These are phyloP conservation scores for Boletus pseudopeckii DNA, from an alignment of 768 basidiomycete species.

Conservation along the genomic window DNA sequence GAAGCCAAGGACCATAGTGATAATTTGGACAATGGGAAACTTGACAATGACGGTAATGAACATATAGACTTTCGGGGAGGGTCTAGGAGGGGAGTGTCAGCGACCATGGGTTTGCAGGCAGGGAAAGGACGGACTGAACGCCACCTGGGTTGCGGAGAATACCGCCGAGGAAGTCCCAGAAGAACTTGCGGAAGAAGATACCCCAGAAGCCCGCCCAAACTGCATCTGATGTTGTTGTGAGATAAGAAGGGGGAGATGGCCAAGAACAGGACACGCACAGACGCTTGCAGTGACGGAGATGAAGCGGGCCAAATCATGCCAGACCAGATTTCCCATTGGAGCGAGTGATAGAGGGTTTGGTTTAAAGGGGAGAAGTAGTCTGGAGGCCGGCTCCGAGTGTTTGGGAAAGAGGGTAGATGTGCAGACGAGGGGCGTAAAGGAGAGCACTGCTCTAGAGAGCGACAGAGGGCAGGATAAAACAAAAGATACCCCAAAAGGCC, in stretches of 20 bases:
- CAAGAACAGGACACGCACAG: conserved; percentile 50
- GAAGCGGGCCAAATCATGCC: conserved; percentile 74
- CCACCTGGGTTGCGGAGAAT: conserved; percentile 76
- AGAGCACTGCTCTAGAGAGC: not conserved
- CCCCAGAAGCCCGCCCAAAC: conserved; percentile 83
- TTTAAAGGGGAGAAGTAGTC: conserved; percentile 3
- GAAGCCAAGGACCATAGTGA: conserved; percentile 60
- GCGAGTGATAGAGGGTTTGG: not conserved
- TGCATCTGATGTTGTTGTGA: conserved; percentile 47
- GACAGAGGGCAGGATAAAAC: not conserved
- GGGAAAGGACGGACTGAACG: conserved; percentile 54
- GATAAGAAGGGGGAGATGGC: not conserved
- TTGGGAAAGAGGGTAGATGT: not conserved
- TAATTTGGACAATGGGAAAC: conserved; percentile 67
- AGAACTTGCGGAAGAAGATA: conserved; percentile 87
- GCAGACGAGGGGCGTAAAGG: not conserved
- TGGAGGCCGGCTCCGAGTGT: conserved; percentile 16
- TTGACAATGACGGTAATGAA: conserved; percentile 79
- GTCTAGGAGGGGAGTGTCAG: conserved; percentile 37
- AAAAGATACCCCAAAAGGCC: too few relatives aligned
- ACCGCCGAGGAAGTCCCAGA: conserved; percentile 92
- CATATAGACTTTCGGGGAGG: conserved; percentile 53
- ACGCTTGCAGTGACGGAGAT: conserved; percentile 65
- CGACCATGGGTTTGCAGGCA: not conserved
- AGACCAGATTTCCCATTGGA: conserved; percentile 75